phyloP scores from a whole-genome alignment of 1,284 basidiomycete species.

The Boletellus sp. region DNA sequence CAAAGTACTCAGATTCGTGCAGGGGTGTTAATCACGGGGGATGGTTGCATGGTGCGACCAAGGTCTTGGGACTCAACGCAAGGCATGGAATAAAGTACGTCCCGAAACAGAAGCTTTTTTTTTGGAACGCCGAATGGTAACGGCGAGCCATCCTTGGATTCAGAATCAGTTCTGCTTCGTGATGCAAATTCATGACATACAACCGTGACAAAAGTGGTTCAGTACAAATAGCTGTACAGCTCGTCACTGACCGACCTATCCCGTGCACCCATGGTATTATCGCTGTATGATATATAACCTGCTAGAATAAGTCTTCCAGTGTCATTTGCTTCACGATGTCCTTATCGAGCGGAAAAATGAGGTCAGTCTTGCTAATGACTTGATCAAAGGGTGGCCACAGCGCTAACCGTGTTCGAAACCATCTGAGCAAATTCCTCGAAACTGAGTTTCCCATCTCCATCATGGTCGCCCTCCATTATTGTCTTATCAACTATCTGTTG shows the following conservation, averaged over 20 bases:
- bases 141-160: not conserved
- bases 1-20: not conserved
- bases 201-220: constrained; percentile 14
- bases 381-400: not conserved
- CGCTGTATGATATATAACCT: not conserved
- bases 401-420: constrained; percentile 89
- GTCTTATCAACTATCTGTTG: constrained; percentile 99
- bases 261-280: constrained; percentile 19
- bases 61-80: not conserved
- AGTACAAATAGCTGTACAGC: constrained; percentile 20
- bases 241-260: constrained; percentile 5
- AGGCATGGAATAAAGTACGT: not conserved
- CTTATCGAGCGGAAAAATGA: constrained; percentile 32
- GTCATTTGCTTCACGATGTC: constrained; percentile 99
- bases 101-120: not conserved
- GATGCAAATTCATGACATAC: constrained; percentile 18
- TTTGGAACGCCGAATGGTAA: not conserved
- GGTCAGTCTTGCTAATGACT: not conserved
- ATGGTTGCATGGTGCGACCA: not conserved
- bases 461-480: constrained; percentile 98
- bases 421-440: constrained; percentile 97
- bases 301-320: constrained; percentile 54
- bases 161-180: constrained; percentile 6
- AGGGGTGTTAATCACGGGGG: not conserved
- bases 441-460: constrained; percentile 94